Conservation (phyloP, 202 grass and related monocot genomes). For the Setaria italica region DNA sequence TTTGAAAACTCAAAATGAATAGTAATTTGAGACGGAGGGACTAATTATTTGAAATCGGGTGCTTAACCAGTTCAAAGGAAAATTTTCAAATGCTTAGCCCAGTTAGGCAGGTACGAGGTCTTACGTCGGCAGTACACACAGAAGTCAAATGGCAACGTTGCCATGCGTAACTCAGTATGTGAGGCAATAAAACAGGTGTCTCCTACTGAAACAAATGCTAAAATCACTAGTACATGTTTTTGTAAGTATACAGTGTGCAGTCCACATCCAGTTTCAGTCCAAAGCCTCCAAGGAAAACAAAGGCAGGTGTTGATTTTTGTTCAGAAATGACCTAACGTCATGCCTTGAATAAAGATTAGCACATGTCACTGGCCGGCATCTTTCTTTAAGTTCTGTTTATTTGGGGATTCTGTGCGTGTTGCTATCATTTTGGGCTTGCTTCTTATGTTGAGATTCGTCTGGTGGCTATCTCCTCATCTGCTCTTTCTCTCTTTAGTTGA, state of each 20-base stretch:
- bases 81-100: neutral
- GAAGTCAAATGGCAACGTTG: neutral
- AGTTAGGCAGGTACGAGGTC: neutral
- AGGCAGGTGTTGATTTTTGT: neutral
- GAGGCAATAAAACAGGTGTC: neutral
- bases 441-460: neutral
- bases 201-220: slow-evolving; percentile 5
- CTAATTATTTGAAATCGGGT: neutral
- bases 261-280: neutral
- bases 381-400: neutral
- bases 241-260: neutral
- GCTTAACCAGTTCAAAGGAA: neutral
- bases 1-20: too few relatives aligned
- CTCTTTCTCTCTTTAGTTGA: neutral
- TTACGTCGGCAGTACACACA: neutral
- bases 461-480: neutral
- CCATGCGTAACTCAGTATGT: neutral
- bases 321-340: too few relatives aligned
- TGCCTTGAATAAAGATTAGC: neutral
- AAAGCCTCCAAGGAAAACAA: too few relatives aligned
- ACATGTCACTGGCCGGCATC: neutral
- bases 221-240: neutral
- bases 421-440: neutral
- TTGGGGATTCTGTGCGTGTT: neutral
- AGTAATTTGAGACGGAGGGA: too few relatives aligned